Base-by-base conservation (phyloP, 257 asterid species). In the Petunia axillaris region DNA sequence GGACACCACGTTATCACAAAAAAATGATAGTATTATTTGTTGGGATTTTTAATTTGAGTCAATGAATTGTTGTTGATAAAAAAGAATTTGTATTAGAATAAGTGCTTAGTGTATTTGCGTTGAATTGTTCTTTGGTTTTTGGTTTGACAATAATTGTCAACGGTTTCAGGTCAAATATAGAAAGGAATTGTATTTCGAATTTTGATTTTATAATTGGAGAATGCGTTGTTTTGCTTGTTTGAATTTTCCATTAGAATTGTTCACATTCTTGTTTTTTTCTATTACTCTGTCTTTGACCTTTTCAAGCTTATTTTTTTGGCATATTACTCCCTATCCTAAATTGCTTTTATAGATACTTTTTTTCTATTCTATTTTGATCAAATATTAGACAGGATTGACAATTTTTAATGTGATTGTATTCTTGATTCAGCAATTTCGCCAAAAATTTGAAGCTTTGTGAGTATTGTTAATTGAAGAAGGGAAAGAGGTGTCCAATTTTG, bases 401-500 rank as follows among this genome's bases (percentile, higher is more conserved):
- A 62, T 62, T 62, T 13, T 60, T 4, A 54, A 13, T 55, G 3
- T 55, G 14, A 55, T 55, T 55, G 6, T 11, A 55, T 55, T 55
- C 25, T 55, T 55, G 62, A 55, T 55, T 55, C 62, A 36, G 9
- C 65, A 25, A 60, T 7, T 50, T 77, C n/a, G 41, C n/a, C 6
- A 14, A 46, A 44, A 16, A 63, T 52, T 59, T 39, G 60, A 68
- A 55, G 36, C 43, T 55, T 60, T 38, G 66, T 52, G 16, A 58
- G 8, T 4, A 44, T 78, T 70, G 81, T 9, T 55, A 39, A 83
- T 81, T 48, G 87, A 79, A 76, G 89, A 62, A 75, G 81, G 75
- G 75, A 89, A 79, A 64, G 89, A 84, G 79, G 76, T 77, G 8
- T 77, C 81, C 1, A 85, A 78, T 80, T n/a, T 79, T 88, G 89